Conservation (phyloP, 805 yeast species). For the Debaryomyces maramus region DNA sequence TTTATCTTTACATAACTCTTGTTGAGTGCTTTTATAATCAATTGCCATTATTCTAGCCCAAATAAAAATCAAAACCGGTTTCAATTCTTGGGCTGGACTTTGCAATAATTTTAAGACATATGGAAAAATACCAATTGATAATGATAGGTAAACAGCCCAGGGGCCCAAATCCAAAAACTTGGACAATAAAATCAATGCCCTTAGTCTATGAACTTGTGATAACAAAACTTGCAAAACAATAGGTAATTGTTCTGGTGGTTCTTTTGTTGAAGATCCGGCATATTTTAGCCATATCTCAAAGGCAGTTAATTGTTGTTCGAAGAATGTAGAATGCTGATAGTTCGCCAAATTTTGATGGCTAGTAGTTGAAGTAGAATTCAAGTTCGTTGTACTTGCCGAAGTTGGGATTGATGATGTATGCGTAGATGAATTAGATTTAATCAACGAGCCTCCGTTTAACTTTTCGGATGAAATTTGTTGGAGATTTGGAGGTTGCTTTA, state of each 20-base stretch:
- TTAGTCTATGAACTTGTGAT: slow-evolving; percentile 89
- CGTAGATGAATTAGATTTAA: slow-evolving; percentile 15
- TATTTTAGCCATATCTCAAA: slow-evolving; percentile 95
- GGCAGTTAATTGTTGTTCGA: slow-evolving; percentile 94
- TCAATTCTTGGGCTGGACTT: slow-evolving; percentile 92
- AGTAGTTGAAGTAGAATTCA: neutral
- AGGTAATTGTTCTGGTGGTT: slow-evolving; percentile 94
- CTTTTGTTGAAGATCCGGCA: slow-evolving; percentile 72
- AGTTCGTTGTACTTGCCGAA: neutral
- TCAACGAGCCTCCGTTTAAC: neutral
- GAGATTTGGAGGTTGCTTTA: neutral
- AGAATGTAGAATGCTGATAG: slow-evolving; percentile 89
- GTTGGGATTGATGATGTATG: slow-evolving; percentile 23
- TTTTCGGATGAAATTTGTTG: slow-evolving; percentile 3
- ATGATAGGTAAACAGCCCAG: slow-evolving; percentile 92
- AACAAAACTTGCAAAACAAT: slow-evolving; percentile 88
- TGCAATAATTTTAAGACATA: slow-evolving; percentile 87
- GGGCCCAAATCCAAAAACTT: slow-evolving; percentile 93
- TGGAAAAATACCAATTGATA: slow-evolving; percentile 94
- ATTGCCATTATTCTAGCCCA: slow-evolving; percentile 99
- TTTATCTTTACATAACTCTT: slow-evolving; percentile 86
- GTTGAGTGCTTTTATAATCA: slow-evolving; percentile 86
- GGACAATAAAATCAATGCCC: slow-evolving; percentile 82
- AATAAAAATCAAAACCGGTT: slow-evolving; percentile 90
- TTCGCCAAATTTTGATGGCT: slow-evolving; percentile 30